A percentile compares a stretch with the other conserved stretches of the same genome.
Conservation (phyloP, 179 eudicot species). For the Amaranthus tricolor region DNA sequence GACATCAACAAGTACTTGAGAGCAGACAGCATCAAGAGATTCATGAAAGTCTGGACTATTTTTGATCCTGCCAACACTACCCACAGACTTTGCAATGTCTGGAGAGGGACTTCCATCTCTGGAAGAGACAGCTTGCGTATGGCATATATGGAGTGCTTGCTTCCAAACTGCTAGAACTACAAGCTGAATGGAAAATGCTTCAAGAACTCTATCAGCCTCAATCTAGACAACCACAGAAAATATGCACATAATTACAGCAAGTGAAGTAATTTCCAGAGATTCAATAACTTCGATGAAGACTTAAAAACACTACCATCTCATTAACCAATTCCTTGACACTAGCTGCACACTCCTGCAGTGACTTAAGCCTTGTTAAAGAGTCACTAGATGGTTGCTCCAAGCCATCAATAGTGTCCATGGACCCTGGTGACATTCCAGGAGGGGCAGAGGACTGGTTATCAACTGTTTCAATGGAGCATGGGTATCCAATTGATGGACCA, state of each 20-base stretch:
- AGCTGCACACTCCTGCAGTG: slow-evolving; percentile 67
- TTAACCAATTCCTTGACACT: slow-evolving; percentile 73
- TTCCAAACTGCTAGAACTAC: slow-evolving; percentile 91
- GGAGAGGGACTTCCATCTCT: slow-evolving; percentile 60
- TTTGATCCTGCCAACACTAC: slow-evolving; percentile 39
- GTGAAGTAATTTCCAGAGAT: neutral
- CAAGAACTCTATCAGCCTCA: slow-evolving; percentile 60
- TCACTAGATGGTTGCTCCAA: slow-evolving; percentile 71
- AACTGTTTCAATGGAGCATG: slow-evolving; percentile 40
- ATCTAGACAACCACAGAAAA: slow-evolving; percentile 39
- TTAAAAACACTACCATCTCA: slow-evolving; percentile 56
- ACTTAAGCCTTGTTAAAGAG: slow-evolving; percentile 62
- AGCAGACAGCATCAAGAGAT: slow-evolving; percentile 34
- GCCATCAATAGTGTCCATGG: slow-evolving; percentile 52
- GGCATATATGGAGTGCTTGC: slow-evolving; percentile 88
- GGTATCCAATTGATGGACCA: slow-evolving; percentile 43
- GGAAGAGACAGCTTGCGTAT: slow-evolving; percentile 77
- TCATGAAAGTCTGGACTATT: slow-evolving; percentile 42
- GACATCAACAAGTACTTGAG: slow-evolving; percentile 43
- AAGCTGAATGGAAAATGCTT: slow-evolving; percentile 92
- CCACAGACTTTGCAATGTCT: slow-evolving; percentile 37
- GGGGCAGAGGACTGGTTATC: slow-evolving; percentile 72
- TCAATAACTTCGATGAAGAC: neutral
- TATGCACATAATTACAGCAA: neutral
- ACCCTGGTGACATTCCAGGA: slow-evolving; percentile 61